A percentile compares a stretch with the other conserved stretches of the same genome.
Evolutionary conservation across 2,329 filamentous ascomycete species (phyloP).

Genomic region (Fusarium sp.): DNA sequence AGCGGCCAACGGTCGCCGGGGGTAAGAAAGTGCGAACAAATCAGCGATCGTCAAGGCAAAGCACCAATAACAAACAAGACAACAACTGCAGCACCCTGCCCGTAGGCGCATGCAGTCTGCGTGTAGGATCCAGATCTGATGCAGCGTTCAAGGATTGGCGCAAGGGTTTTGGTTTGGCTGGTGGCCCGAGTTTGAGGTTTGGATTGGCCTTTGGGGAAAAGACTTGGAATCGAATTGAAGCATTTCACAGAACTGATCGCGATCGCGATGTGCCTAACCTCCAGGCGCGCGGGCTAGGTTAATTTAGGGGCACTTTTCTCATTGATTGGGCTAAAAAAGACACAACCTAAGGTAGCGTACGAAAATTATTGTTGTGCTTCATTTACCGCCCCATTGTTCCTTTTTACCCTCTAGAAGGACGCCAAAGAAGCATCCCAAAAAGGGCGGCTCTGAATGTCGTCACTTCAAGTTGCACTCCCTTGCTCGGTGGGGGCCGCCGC

Average conservation of each 20-base stretch:
- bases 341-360: constrained; percentile 20
- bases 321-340: constrained; percentile 12
- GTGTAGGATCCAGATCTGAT: constrained; percentile 23
- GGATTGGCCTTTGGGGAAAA: neutral
- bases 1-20: constrained; percentile 13
- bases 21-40: constrained; percentile 23
- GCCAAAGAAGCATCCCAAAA: neutral
- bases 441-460: constrained; percentile 22
- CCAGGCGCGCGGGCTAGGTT: constrained; percentile 22
- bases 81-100: constrained; percentile 11
- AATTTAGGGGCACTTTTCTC: constrained; percentile 14
- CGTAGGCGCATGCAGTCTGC: constrained; percentile 16
- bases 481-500: constrained; percentile 21
- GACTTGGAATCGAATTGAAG: constrained; percentile 13
- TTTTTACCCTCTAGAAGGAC: neutral
- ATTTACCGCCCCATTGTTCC: constrained; percentile 2
- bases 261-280: constrained; percentile 17
- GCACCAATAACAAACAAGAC: constrained; percentile 16
- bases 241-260: constrained; percentile 9
- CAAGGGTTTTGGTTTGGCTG: constrained; percentile 15
- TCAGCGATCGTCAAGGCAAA: constrained; percentile 19
- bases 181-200: neutral
- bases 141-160: constrained; percentile 18
- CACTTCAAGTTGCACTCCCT: constrained; percentile 10
- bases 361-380: neutral